phyloP scores from a whole-genome alignment of 2,329 filamentous ascomycete species.

The Neofusicoccum kwambonambiense region DNA sequence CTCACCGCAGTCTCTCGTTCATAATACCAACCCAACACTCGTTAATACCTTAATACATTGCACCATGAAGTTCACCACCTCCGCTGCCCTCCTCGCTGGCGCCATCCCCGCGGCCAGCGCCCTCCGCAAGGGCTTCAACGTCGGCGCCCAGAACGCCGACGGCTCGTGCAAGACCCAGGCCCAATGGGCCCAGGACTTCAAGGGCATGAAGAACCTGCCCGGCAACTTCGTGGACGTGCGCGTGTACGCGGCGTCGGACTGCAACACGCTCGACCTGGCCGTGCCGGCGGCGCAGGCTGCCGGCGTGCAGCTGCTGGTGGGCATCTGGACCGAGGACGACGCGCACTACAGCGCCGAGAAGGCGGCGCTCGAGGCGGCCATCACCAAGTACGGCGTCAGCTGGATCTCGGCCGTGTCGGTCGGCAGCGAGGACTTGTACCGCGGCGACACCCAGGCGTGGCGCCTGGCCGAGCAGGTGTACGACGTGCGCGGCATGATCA shows the following conservation, averaged over 20 bases:
- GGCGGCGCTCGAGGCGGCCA: conserved; percentile 31
- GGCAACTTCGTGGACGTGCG: conserved; percentile 29
- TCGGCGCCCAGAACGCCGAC: conserved; percentile 27
- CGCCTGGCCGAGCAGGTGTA: conserved; percentile 27
- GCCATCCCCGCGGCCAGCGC: conserved; percentile 33
- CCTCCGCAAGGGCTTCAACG: conserved; percentile 34
- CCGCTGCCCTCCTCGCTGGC: conserved; percentile 6
- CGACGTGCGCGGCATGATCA: conserved; percentile 28
- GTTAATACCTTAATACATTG: conserved; percentile 6
- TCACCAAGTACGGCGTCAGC: conserved; percentile 34
- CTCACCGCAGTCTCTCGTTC: conserved; percentile 15
- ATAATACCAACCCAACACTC: neutral
- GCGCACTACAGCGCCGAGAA: conserved; percentile 35
- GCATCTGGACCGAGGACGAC: conserved; percentile 34
- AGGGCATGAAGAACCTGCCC: conserved; percentile 26
- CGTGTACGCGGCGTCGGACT: conserved; percentile 31
- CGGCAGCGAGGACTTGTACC: conserved; percentile 59
- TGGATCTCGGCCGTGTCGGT: conserved; percentile 38
- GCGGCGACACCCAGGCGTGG: conserved; percentile 33
- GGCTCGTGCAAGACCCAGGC: conserved; percentile 28
- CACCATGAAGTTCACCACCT: conserved; percentile 18
- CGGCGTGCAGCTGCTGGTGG: conserved; percentile 37
- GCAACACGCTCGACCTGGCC: conserved; percentile 24
- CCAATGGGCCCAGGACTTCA: conserved; percentile 31
- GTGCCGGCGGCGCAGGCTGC: conserved; percentile 36